A percentile compares a stretch with the other conserved stretches of the same genome.
Conservation (phyloP, 176 grass and related monocot genomes). For the Oryza longistaminata region DNA sequence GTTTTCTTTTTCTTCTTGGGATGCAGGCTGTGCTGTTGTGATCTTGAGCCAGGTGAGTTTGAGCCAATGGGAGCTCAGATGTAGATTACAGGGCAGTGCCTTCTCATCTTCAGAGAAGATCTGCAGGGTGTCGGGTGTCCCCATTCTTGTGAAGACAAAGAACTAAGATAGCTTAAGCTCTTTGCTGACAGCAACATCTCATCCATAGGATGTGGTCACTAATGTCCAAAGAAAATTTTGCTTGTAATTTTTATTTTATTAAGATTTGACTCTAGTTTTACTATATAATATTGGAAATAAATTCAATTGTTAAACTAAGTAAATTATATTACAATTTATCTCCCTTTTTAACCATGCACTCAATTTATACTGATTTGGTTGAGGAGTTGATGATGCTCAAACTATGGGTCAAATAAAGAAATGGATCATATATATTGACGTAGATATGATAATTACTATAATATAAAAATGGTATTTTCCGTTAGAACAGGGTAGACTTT, state of each 20-base stretch:
- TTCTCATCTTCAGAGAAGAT: slow-evolving; percentile 29
- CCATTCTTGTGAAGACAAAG: neutral
- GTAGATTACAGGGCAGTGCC: slow-evolving; percentile 17
- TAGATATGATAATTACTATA: no score
- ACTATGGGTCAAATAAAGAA: no score
- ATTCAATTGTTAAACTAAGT: no score
- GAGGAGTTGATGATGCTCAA: no score
- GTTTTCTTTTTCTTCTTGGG: neutral
- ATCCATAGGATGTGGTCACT: neutral
- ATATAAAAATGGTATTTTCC: no score
- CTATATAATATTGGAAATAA: no score
- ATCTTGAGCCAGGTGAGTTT: slow-evolving; percentile 39
- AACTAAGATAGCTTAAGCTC: neutral
- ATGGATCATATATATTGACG: no score
- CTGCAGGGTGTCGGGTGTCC: neutral
- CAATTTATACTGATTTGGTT: no score
- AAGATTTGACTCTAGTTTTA: neutral
- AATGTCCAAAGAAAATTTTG: neutral
- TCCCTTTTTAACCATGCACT: no score
- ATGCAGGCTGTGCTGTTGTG: neutral
- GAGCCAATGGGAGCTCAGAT: slow-evolving; percentile 31
- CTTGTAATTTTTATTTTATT: neutral
- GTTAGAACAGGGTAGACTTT: no score
- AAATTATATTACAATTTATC: no score
- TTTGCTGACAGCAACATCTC: slow-evolving; percentile 23